Evolutionary conservation across 257 asterid species (phyloP), one percentile per base, ranked within the genome.

Genomic region (Vinca minor): DNA sequence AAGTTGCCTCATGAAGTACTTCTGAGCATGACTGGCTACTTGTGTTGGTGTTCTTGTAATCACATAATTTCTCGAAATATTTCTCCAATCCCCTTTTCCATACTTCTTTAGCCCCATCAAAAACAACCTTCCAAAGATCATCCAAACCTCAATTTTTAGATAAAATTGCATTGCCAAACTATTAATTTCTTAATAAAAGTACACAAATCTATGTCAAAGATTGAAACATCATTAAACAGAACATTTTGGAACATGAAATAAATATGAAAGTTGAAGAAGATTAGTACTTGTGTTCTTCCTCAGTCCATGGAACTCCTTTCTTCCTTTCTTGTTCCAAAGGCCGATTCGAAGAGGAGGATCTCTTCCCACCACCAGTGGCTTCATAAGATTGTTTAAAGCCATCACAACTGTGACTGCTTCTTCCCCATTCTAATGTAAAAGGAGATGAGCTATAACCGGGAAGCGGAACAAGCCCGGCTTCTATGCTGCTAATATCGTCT

Each of bases 11-110:
- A 89, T 89, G 80, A 87, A 93, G 59, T 89, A 93, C 77, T 93
- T 93, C 59, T 93, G 98, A 25, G 98, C 98, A 78, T 89, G 98
- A 69, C 98, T 93, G 2, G 98, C 98, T 5, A 93, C 98, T 73
- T 93, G 98, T 15, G 98, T 89, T 8, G 98, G 98, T 8, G 96
- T 93, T 59, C 98, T 79, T 2, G 94, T 80, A n/a, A 80, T 78
- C 78, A 93, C 98, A 13, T 77, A 89, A 46, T 87, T 93, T 4
- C 97, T 78, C 0, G 98, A 89, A 49, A 93, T 93, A 65, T 93
- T 93, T 69, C 97, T 83, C 98, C 98, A 93, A 55, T 93, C 98
- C 15, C 98, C 98, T 63, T 93, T 93, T 34, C 98, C 98, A 49
- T 93, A 89, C 80, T 85, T 93, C 20, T 93, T 84, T 35, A 93